These are phyloP conservation scores for Prunus armeniaca DNA, from an alignment of 306 rosid genomes.

Conservation along the genomic window DNA sequence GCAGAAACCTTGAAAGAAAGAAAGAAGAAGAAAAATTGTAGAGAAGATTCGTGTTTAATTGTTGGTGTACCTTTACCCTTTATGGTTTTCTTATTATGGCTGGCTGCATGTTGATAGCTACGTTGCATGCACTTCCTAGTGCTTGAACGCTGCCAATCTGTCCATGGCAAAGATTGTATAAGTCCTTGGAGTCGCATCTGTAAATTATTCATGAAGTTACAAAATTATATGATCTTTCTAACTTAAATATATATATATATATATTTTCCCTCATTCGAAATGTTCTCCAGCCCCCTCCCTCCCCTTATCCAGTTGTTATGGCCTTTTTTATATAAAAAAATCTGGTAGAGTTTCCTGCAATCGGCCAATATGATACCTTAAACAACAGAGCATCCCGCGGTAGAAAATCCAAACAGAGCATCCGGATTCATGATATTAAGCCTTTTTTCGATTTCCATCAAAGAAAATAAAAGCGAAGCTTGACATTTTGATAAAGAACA, in stretches of 20 bases:
- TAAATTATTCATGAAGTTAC: not conserved
- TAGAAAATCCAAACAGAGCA: no score
- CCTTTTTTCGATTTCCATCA: no score
- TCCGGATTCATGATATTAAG: no score
- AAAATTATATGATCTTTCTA: not conserved
- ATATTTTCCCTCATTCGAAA: not conserved
- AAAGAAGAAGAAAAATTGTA: not conserved
- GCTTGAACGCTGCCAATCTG: not conserved
- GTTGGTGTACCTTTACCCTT: not conserved
- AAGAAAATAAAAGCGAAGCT: no score
- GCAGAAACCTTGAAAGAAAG: not conserved
- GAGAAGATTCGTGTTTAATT: not conserved
- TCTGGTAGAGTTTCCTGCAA: no score
- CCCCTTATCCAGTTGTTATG: no score
- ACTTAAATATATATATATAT: fast-evolving
- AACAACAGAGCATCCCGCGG: no score
- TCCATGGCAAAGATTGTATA: not conserved
- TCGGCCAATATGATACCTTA: no score
- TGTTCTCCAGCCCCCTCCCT: not conserved
- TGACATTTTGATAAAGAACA: no score
- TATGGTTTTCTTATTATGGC: not conserved
- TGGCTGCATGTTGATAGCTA: not conserved
- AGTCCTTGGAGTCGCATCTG: not conserved
- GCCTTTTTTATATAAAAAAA: no score
- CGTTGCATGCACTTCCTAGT: not conserved